Conservation (phyloP, 805 yeast species). For the Kuraishia borneana region DNA sequence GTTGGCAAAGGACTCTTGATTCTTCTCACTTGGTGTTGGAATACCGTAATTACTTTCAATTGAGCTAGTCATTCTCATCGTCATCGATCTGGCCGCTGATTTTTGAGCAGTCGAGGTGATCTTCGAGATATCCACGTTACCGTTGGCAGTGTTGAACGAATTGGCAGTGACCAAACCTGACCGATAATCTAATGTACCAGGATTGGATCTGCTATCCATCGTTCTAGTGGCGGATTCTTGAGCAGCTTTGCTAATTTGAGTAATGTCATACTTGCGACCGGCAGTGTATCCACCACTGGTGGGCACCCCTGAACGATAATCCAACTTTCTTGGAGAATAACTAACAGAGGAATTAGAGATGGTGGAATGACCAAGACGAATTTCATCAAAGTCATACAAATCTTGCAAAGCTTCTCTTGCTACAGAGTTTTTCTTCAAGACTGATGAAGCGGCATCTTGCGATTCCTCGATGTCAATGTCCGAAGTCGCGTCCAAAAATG, state of each 20-base stretch:
- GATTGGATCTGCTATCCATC: constrained; percentile 33
- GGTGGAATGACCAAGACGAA: constrained; percentile 26
- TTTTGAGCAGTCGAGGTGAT: constrained; percentile 36
- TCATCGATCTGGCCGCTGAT: constrained; percentile 19
- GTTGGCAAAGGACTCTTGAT: constrained; percentile 38
- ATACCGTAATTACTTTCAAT: constrained; percentile 18
- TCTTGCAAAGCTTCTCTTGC: constrained; percentile 28
- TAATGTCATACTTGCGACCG: constrained; percentile 19
- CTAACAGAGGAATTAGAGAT: constrained; percentile 13
- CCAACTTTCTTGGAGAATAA: constrained; percentile 6
- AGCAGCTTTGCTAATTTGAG: constrained; percentile 15
- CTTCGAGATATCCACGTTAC: constrained; percentile 38
- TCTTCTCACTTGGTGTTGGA: constrained; percentile 27
- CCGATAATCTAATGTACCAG: constrained; percentile 21
- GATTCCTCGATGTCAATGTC: constrained; percentile 21
- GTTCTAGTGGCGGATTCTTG: constrained; percentile 29
- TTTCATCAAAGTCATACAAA: constrained; percentile 29
- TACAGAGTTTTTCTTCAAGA: constrained; percentile 17
- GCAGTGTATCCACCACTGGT: constrained; percentile 17
- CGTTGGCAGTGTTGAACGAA: constrained; percentile 24
- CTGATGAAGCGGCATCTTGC: constrained; percentile 30
- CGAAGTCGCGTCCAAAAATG: constrained; percentile 12
- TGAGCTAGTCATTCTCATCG: constrained; percentile 13
- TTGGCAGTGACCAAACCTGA: constrained; percentile 19
- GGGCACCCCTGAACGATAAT: constrained; percentile 14